Evolutionary conservation across 306 rosid species (phyloP), one percentile per base, ranked within the genome.

Genomic region (Malus fusca): DNA sequence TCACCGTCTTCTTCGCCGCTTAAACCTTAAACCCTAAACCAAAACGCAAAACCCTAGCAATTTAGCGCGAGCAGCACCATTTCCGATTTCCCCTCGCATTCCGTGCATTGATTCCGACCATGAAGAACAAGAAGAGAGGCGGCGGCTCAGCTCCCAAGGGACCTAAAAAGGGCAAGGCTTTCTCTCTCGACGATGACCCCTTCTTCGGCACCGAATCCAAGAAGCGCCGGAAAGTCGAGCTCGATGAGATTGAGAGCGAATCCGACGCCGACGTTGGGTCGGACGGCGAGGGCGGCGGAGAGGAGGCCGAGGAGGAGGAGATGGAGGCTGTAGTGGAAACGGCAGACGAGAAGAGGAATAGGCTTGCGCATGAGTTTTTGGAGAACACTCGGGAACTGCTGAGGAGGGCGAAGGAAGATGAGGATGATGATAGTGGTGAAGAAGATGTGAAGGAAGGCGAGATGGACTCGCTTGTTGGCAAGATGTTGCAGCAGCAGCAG

Each of bases 401-500:
- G 8, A 75, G 69, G 86, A 89, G 75, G 76, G 75, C 83, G 74
- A 88, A 87, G 88, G 90, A 87, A 19, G 85, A 84, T 22, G 92
- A 67, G 18, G 88, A 65, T 4, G 85, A 61, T 4, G 85, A 78
- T 13, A 59, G 69, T 21, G 82, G 48, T 37, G 64, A 66, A 7
- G 85, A 44, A 59, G 69, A 71, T 0, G 85, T 62, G 4, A 62
- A 73, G 48, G 91, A 87, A 30, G 98, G 92, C 0, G 85, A 77
- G 15, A 88, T 83, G 26, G 97, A 95, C 67, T 89, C 97, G 6
- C 88, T 90, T n/a, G 78, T 92, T 2, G 91, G 93, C 6, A 76
- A 83, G 87, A 85, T 77, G 56, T 69, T 95, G 82, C 81, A 88
- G 63, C 89, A 90, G 87, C 93, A 92, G 53, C 97, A 90, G 68